Percentiles rank a stretch among this genome's conserved stretches.
phyloP scores from a whole-genome alignment of 176 grass and related monocot species.

The Aegilops tauschii region DNA sequence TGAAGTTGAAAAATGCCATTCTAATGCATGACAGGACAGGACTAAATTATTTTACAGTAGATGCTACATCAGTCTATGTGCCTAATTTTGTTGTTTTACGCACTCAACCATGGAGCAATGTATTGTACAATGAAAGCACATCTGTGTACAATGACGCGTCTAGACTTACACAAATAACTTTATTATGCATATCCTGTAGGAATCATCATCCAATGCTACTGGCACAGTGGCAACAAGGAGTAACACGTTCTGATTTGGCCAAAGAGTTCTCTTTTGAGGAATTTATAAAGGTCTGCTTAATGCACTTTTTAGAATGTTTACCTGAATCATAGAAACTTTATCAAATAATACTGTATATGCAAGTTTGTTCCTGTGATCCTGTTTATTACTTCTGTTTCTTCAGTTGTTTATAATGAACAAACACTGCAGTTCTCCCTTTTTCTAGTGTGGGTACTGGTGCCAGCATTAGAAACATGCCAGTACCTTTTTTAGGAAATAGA shows the following conservation, averaged over 20 bases:
- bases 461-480: not conserved
- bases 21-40: not conserved
- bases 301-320: not conserved
- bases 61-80: not conserved
- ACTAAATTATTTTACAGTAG: not conserved
- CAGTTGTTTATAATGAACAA: not conserved
- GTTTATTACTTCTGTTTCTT: not conserved
- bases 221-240: conserved; percentile 88
- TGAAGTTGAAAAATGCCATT: not conserved
- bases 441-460: not conserved
- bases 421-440: not conserved
- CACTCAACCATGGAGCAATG: not conserved
- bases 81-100: not conserved
- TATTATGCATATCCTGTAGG: conserved; percentile 42
- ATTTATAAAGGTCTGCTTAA: conserved; percentile 61
- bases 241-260: conserved; percentile 72
- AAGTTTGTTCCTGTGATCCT: not conserved
- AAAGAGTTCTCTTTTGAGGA: conserved; percentile 75
- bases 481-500: not conserved
- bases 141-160: not conserved
- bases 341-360: not conserved
- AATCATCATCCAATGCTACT: conserved; percentile 86
- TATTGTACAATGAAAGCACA: not conserved
- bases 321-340: not conserved
- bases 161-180: not conserved